Evolutionary conservation across 495 filamentous ascomycete species (phyloP).

Genomic region (Penicillium arizonense): DNA sequence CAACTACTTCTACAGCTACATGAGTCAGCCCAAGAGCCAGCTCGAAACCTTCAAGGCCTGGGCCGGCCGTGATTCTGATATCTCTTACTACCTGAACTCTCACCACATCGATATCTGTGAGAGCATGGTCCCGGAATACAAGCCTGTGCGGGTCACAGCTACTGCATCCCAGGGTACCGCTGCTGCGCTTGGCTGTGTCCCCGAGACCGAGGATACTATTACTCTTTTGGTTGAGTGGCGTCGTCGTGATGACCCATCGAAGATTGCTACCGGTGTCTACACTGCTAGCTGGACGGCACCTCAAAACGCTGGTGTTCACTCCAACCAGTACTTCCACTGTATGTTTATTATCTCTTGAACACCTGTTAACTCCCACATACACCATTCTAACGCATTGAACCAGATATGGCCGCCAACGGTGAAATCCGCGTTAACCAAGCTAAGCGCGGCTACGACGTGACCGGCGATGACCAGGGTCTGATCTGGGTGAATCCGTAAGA

Average conservation of each 20-base stretch:
- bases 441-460: slow-evolving; percentile 93
- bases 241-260: slow-evolving; percentile 61
- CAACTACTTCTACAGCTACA: slow-evolving; percentile 98
- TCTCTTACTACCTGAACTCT: slow-evolving; percentile 91
- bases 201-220: slow-evolving; percentile 88
- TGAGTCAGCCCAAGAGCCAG: slow-evolving; percentile 91
- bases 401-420: slow-evolving; percentile 73
- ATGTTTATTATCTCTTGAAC: slow-evolving; percentile 7
- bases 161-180: slow-evolving; percentile 70
- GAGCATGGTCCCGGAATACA: slow-evolving; percentile 81
- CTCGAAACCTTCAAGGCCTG: slow-evolving; percentile 95
- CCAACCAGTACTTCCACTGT: slow-evolving; percentile 94
- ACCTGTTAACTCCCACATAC: neutral
- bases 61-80: slow-evolving; percentile 89
- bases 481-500: slow-evolving; percentile 78
- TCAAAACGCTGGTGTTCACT: slow-evolving; percentile 86
- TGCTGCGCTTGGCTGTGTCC: slow-evolving; percentile 72
- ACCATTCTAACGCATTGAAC: slow-evolving; percentile 4
- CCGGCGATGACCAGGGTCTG: slow-evolving; percentile 69
- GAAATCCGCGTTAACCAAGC: slow-evolving; percentile 91
- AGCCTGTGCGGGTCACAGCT: slow-evolving; percentile 75
- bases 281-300: slow-evolving; percentile 95
- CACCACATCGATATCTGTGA: slow-evolving; percentile 92
- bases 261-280: slow-evolving; percentile 84
- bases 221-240: slow-evolving; percentile 85